Evolutionary conservation across 2,329 filamentous ascomycete genomes (phyloP).

Genomic region (Aspergillus fructus): DNA sequence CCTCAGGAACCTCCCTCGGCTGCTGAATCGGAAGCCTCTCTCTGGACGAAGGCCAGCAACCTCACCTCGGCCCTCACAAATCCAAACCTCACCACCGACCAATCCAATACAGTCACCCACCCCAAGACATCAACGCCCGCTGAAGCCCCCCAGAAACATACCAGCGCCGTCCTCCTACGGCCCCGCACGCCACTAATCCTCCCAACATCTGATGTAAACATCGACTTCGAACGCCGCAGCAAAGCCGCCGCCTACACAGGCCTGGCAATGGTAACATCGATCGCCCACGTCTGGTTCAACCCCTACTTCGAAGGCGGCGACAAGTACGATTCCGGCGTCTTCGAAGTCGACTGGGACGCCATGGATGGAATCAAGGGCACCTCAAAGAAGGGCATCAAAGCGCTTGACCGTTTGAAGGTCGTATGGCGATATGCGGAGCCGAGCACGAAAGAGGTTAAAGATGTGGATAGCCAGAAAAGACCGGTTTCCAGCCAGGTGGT

Average conservation of each 20-base stretch:
- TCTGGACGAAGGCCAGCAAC: slow-evolving; percentile 4
- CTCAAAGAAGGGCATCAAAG: slow-evolving; percentile 74
- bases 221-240: slow-evolving; percentile 84
- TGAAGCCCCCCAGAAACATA: slow-evolving; percentile 51
- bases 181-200: slow-evolving; percentile 68
- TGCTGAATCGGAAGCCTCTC: slow-evolving; percentile 9
- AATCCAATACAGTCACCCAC: background rate
- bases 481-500: slow-evolving; percentile 36
- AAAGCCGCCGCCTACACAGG: slow-evolving; percentile 69
- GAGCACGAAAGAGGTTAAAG: slow-evolving; percentile 1
- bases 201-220: slow-evolving; percentile 81
- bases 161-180: slow-evolving; percentile 75
- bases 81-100: background rate
- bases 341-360: slow-evolving; percentile 69
- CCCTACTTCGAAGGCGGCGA: slow-evolving; percentile 83
- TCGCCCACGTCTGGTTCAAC: slow-evolving; percentile 98
- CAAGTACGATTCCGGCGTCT: slow-evolving; percentile 68
- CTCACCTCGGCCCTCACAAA: too few relatives aligned
- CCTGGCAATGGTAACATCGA: slow-evolving; percentile 84
- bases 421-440: slow-evolving; percentile 66
- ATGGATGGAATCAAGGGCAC: slow-evolving; percentile 97
- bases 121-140: slow-evolving; percentile 20
- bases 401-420: slow-evolving; percentile 78
- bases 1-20: background rate
- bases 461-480: background rate